A percentile compares a stretch with the other conserved stretches of the same genome.
Evolutionary conservation across 306 rosid species (phyloP).

Genomic region (Glycine latifolia): DNA sequence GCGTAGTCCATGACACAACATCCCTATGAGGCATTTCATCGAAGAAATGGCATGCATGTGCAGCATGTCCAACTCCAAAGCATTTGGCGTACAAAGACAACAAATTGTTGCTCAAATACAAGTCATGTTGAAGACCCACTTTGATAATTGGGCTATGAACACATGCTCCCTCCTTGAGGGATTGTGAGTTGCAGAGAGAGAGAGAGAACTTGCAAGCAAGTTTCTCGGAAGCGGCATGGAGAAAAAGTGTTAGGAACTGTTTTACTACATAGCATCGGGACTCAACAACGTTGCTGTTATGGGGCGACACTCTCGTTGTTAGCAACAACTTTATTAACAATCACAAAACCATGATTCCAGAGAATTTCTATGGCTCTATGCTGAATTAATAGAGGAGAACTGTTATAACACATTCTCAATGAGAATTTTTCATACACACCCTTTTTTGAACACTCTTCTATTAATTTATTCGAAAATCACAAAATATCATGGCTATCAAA

Average conservation of each 20-base stretch:
- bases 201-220: constrained; percentile 59
- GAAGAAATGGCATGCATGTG: constrained; percentile 61
- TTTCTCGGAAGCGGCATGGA: constrained; percentile 50
- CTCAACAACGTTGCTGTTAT: not conserved
- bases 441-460: no score
- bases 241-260: constrained; percentile 43
- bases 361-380: no score
- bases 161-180: constrained; percentile 58
- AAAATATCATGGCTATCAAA: no score
- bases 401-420: no score
- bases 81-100: constrained; percentile 62
- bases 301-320: not conserved
- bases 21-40: constrained; percentile 80
- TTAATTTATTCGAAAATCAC: no score
- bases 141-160: constrained; percentile 73
- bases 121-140: constrained; percentile 62
- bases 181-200: constrained; percentile 64
- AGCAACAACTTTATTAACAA: not conserved
- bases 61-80: constrained; percentile 61
- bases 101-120: constrained; percentile 66
- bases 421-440: no score
- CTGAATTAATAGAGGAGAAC: no score
- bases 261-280: constrained; percentile 47
- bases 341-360: not conserved
- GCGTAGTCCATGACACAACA: constrained; percentile 75